A percentile compares a stretch with the other conserved stretches of the same genome.
These are phyloP conservation scores for Hemisphaericaspora xylanilytica DNA, from an alignment of 1,139 yeast species.

Conservation along the genomic window DNA sequence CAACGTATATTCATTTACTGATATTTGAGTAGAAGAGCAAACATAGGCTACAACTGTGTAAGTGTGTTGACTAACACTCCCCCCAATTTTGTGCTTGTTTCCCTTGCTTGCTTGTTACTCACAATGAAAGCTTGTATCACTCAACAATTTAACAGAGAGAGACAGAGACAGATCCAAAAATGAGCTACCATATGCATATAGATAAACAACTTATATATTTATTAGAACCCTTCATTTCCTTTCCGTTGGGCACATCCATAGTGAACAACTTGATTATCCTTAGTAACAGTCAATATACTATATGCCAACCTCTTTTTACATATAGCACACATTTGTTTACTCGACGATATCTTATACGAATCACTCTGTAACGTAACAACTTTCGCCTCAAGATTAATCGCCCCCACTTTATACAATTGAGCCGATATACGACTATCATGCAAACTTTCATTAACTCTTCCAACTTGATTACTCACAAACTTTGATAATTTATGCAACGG, in stretches of 20 bases:
- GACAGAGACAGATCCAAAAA: too few relatives aligned
- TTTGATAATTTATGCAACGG: conserved; percentile 42
- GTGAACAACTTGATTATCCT: conserved; percentile 58
- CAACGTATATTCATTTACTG: too few relatives aligned
- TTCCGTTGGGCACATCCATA: conserved; percentile 52
- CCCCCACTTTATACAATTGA: conserved; percentile 39
- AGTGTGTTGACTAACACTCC: too few relatives aligned
- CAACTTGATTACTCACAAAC: conserved; percentile 49
- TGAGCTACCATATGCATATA: too few relatives aligned
- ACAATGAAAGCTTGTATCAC: too few relatives aligned
- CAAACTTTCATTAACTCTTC: conserved; percentile 27
- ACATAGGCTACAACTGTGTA: too few relatives aligned
- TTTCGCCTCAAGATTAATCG: conserved; percentile 31
- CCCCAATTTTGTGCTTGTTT: too few relatives aligned
- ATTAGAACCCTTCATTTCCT: too few relatives aligned
- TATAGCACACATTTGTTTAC: conserved; percentile 49
- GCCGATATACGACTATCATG: conserved; percentile 29
- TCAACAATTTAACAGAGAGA: too few relatives aligned
- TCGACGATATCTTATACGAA: conserved; percentile 34
- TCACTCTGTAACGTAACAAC: conserved; percentile 38
- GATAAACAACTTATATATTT: too few relatives aligned
- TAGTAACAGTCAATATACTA: conserved; percentile 56
- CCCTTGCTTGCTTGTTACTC: too few relatives aligned
- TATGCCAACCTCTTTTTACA: conserved; percentile 65
- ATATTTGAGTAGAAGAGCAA: too few relatives aligned